phyloP scores from a whole-genome alignment of 768 basidiomycete genomes.

The Clavaria fumosa region DNA sequence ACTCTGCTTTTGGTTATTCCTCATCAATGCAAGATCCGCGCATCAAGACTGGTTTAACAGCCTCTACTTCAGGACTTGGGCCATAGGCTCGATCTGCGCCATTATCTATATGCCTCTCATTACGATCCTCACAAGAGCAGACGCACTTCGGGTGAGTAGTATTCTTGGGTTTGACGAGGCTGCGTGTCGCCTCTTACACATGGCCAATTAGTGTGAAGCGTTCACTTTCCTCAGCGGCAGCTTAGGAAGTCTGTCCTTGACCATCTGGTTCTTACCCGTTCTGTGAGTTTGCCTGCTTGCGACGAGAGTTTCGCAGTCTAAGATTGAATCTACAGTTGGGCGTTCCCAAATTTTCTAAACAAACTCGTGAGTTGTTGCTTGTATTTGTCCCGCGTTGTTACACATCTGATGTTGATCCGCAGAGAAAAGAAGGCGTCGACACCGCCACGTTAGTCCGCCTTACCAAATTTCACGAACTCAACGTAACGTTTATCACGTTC shows the following conservation, averaged over 20 bases:
- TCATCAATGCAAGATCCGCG: conserved; percentile 45
- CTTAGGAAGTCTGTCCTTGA: conserved; percentile 51
- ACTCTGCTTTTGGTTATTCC: conserved; percentile 78
- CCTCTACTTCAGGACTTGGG: conserved; percentile 62
- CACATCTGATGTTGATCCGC: no score
- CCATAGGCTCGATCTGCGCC: conserved; percentile 43
- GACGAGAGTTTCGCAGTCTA: conserved; percentile 1
- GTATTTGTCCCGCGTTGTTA: no score
- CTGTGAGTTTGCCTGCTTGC: conserved; percentile 27
- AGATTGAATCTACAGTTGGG: conserved; percentile 30
- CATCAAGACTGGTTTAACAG: conserved; percentile 69
- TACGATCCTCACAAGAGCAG: conserved; percentile 42
- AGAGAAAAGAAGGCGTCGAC: conserved; percentile 54
- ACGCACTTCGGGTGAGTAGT: conserved; percentile 39
- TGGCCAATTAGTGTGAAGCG: conserved; percentile 41
- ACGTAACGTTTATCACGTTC: no score
- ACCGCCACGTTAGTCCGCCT: conserved; percentile 49
- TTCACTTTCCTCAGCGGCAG: conserved; percentile 57
- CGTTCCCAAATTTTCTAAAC: conserved; percentile 49
- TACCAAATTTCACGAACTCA: conserved; percentile 70
- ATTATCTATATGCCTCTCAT: conserved; percentile 56
- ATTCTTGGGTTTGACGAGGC: neutral
- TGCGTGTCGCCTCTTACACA: conserved; percentile 4
- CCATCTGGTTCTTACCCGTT: conserved; percentile 59
- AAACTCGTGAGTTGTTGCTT: conserved; percentile 50